Base-by-base conservation (phyloP, 2,329 filamentous ascomycete species). In the Cytospora piceae region DNA sequence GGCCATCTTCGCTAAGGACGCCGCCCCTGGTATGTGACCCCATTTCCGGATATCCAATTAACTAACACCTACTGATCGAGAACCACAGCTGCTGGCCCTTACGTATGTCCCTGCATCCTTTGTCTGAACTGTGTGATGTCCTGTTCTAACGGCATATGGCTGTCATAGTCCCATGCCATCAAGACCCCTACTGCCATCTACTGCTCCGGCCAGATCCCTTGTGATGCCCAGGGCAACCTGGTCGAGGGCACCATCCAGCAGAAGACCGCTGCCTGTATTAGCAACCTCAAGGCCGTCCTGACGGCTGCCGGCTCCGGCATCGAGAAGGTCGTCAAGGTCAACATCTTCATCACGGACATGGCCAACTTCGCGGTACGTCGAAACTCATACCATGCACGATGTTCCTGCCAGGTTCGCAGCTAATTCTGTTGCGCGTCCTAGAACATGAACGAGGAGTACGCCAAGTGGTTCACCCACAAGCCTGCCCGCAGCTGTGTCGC, bases 281-380 rank as follows among this genome's bases (percentile, higher is more conserved):
- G 90, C 79, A 96, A 96, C 80, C 86, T 97, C 74, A 85, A 90
- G 77, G 91, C 91, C 53, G 92, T 98, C 65, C 87, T 98, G 60
- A 85, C 88, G 67, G 92, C 89, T 72, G 93, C 93, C 29, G 93
- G 92, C 62, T 94, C 91, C 27, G 87, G 85, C 61, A 85, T 98
- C 66, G 79, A 86, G 69, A 91, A 89, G 78, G 90, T 97, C 56
- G 91, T 97, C 80, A 97, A 97, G 85, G 91, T 93, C 72, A 92
- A 89, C 76, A 90, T 97, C 75, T 98, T 97, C 85, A 81, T 98
- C 68, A 90, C 90, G 59, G 91, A 96, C 79, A 98, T 98, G 94
- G 86, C 84, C 69, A 85, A 95, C 80, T 98, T 98, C 75, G 88
- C 85, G 58, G 83, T 85, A 74, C 71, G 82, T 75, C 22, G 32